These are phyloP conservation scores for Geranium rotundifolium DNA, from an alignment of 345 rosid genomes.

Conservation along the genomic window DNA sequence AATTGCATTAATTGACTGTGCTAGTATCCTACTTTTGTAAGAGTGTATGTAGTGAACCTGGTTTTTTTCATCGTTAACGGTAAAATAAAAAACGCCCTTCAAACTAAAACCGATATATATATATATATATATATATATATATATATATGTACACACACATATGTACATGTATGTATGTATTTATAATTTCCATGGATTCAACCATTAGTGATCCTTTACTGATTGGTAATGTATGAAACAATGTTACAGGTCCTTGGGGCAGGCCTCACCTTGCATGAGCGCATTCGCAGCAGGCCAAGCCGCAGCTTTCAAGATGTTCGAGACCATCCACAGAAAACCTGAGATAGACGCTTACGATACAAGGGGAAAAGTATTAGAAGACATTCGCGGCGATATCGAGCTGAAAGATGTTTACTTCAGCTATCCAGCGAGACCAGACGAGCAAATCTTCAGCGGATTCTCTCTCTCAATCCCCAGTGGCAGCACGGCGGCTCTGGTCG, in stretches of 20 bases:
- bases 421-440: slow-evolving; percentile 30
- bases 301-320: slow-evolving; percentile 32
- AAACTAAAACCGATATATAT: too few species aligned
- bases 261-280: slow-evolving; percentile 25
- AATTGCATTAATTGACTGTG: too few species aligned
- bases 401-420: slow-evolving; percentile 23
- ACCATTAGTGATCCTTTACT: background rate
- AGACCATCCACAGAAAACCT: slow-evolving; percentile 26
- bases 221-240: background rate
- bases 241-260: slow-evolving; percentile 32
- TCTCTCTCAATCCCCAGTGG: slow-evolving; percentile 24
- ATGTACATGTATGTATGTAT: too few species aligned
- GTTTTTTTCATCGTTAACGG: too few species aligned
- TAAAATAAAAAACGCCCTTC: too few species aligned
- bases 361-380: slow-evolving; percentile 17
- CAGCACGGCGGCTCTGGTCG: slow-evolving; percentile 28
- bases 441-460: slow-evolving; percentile 27
- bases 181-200: background rate
- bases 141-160: too few species aligned
- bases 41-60: too few species aligned
- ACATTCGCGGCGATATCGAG: slow-evolving; percentile 26
- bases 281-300: slow-evolving; percentile 32
- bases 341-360: slow-evolving; percentile 22
- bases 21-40: too few species aligned
- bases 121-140: too few species aligned